These are phyloP conservation scores for Lactarius tabidus DNA, from an alignment of 768 basidiomycete genomes.

Conservation along the genomic window DNA sequence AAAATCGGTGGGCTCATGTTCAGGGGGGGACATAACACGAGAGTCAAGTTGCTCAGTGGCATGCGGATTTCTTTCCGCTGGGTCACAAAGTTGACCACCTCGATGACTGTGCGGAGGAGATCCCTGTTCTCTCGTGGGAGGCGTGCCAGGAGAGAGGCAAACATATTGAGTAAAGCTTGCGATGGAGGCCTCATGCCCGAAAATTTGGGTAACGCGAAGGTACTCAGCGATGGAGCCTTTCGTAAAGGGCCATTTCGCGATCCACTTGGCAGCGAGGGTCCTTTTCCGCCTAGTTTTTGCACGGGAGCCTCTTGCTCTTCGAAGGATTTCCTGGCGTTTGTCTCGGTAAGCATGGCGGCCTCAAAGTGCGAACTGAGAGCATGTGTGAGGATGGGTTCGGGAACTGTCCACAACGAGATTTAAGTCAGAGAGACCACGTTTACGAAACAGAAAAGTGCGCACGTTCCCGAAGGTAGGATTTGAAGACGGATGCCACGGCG, in stretches of 20 bases:
- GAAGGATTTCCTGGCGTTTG: constrained; percentile 33
- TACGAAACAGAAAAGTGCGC: constrained; percentile 36
- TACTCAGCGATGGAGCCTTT: constrained; percentile 77
- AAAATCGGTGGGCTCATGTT: constrained; percentile 73
- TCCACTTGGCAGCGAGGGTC: constrained; percentile 17
- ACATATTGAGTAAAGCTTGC: constrained; percentile 48
- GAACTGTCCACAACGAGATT: constrained; percentile 50
- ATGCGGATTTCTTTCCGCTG: constrained; percentile 77
- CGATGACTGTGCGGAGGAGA: constrained; percentile 72
- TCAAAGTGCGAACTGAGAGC: constrained; percentile 74
- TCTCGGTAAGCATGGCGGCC: constrained; percentile 61
- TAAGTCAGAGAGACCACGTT: constrained; percentile 13
- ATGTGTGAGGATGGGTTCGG: constrained; percentile 78
- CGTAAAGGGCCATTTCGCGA: constrained; percentile 44
- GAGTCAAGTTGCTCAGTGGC: constrained; percentile 83
- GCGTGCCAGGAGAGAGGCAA: constrained; percentile 59
- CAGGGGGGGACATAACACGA: constrained; percentile 86
- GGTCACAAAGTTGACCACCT: constrained; percentile 75
- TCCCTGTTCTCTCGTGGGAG: constrained; percentile 81
- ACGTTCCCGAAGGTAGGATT: constrained; percentile 91
- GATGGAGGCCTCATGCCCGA: constrained; percentile 60
- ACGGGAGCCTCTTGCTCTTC: constrained; percentile 15
- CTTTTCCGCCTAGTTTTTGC: constrained; percentile 15
- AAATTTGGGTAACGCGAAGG: constrained; percentile 72
- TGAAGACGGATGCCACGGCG: constrained; percentile 89